Base-by-base conservation (phyloP, 2,329 filamentous ascomycete species). In the Ophiocordyceps unilateralis region DNA sequence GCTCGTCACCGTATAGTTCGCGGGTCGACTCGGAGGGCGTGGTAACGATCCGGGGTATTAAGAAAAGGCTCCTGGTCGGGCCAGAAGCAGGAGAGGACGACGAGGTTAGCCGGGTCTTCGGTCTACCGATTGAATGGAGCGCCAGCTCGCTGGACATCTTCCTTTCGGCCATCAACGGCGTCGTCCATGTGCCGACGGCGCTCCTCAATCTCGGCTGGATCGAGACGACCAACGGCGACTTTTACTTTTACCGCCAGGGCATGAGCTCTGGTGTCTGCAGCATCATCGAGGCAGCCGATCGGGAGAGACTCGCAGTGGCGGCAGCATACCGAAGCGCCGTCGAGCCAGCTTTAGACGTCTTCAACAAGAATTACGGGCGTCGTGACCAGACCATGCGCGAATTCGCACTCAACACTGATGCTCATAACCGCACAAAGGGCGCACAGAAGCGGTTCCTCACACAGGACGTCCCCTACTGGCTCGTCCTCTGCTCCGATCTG, bases 171-270 rank as follows among this genome's bases (percentile, higher is more conserved):
- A 3, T 47, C 34, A 48, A 45, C 17, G 47, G 45, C n/a, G 43
- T 48, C 6, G 39, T 48, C 4, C 47, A 48, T 24, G 47, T 45
- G 7, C 47, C 47, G 5, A 47, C 47, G 1, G 40, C 45, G 2
- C 38, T 48, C 17, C 41, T 48, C 43, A 48, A 47, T 30, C 36
- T 48, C 14, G 45, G 46, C 19, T 48, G 46, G 46, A 45, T 45
- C 15, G 46, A 48, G 34, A 45, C 45, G 2, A 48, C 46, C 19
- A 39, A 43, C 36, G 45, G 47, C 9, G 45, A 47, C 43, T 48
- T 48, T 19, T 47, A 42, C 43, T 47, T 47, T 23, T 48, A 48
- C 43, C 43, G 45, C 9, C 45, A 48, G 32, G 47, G 47, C 2
- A 48, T 48, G 47, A 44, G 47, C 36, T 19, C 41, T 3, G 43